Evolutionary conservation across 257 asterid species (phyloP).

Genomic region (Solanum piurae): DNA sequence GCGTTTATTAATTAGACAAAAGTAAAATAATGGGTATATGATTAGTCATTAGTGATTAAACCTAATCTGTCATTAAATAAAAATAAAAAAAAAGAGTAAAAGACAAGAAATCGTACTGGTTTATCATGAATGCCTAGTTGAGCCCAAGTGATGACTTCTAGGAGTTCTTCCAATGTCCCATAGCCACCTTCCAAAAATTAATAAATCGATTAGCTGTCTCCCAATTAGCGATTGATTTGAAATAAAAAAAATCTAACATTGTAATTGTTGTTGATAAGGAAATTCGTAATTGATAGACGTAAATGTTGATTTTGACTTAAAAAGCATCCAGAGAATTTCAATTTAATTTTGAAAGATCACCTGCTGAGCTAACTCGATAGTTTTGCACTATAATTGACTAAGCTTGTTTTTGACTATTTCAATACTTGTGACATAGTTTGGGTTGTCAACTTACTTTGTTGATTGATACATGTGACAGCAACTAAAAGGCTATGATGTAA

Average conservation of each 20-base stretch:
- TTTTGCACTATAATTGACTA: neutral
- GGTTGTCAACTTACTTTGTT: neutral
- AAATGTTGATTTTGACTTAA: neutral
- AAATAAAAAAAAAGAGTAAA: neutral
- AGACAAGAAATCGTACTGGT: slow-evolving; percentile 39
- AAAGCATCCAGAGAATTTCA: neutral
- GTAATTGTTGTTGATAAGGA: neutral
- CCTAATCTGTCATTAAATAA: neutral
- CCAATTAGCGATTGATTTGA: neutral
- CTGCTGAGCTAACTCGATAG: neutral
- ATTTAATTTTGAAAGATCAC: neutral
- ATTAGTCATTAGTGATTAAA: neutral
- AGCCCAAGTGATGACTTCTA: slow-evolving; percentile 97
- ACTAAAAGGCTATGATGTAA: neutral
- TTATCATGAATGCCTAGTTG: slow-evolving; percentile 91
- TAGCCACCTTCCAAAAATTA: slow-evolving; percentile 60
- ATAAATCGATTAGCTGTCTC: neutral
- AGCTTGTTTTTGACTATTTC: neutral
- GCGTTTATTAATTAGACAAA: neutral
- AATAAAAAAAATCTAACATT: neutral
- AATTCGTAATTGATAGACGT: too few relatives aligned
- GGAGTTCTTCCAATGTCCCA: slow-evolving; percentile 85
- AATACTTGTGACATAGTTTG: neutral
- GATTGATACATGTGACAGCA: slow-evolving; percentile 7
- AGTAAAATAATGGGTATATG: too few relatives aligned